Evolutionary conservation across 2,329 filamentous ascomycete genomes (phyloP).

Genomic region (Falciphora oryzae): DNA sequence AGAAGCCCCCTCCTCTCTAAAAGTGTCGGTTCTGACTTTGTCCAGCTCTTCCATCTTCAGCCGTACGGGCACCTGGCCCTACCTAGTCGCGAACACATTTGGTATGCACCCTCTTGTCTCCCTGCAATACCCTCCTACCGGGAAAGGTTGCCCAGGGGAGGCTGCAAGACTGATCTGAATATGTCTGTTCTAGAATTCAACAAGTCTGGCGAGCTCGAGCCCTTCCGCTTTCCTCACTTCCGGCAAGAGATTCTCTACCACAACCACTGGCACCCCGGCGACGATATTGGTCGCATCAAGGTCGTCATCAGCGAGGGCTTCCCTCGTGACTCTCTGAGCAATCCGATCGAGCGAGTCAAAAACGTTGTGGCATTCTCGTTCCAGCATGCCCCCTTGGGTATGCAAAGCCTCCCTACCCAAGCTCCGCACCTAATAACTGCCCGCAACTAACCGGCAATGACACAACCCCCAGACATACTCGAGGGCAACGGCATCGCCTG

Average conservation of each 20-base stretch:
- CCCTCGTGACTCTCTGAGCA: slow-evolving; percentile 42
- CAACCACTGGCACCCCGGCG: slow-evolving; percentile 64
- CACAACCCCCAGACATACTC: slow-evolving; percentile 54
- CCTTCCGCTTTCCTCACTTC: slow-evolving; percentile 68
- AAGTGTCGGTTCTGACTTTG: neutral
- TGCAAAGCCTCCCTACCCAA: slow-evolving; percentile 17
- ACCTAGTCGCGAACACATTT: slow-evolving; percentile 39
- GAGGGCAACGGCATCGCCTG: slow-evolving; percentile 71
- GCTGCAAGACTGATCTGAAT: neutral
- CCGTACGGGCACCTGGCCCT: slow-evolving; percentile 44
- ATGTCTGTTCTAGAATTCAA: slow-evolving; percentile 35
- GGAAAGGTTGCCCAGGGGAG: no score
- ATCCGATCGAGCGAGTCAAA: slow-evolving; percentile 60
- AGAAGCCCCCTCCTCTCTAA: neutral
- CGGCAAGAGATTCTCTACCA: slow-evolving; percentile 63
- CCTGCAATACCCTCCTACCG: neutral
- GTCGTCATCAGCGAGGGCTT: slow-evolving; percentile 71
- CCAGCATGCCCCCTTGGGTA: slow-evolving; percentile 75
- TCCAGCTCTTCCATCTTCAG: slow-evolving; percentile 49
- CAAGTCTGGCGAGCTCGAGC: slow-evolving; percentile 51
- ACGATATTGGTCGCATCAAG: slow-evolving; percentile 69
- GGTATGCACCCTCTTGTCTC: slow-evolving; percentile 23
- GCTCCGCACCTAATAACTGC: neutral
- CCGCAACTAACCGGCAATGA: slow-evolving; percentile 15
- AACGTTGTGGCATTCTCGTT: slow-evolving; percentile 77